phyloP scores from a whole-genome alignment of 1,284 basidiomycete genomes.

The Boletus albobrunnescens region DNA sequence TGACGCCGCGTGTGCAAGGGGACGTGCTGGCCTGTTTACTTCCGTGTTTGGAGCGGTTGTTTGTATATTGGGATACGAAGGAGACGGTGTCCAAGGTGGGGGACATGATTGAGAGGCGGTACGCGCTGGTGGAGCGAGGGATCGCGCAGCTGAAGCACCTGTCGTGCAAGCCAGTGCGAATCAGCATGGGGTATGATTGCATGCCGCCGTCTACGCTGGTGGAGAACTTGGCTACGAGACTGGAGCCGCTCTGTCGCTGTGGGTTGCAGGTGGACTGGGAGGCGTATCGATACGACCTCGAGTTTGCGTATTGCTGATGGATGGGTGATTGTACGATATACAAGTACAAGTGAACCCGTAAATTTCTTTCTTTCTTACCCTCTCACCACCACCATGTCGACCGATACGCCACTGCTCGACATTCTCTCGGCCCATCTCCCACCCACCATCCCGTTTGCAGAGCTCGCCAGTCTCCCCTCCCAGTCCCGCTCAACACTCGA shows the following conservation, averaged over 20 bases:
- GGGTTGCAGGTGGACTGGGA: constrained; percentile 27
- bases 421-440: constrained; percentile 22
- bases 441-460: constrained; percentile 1
- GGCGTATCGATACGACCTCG: constrained; percentile 21
- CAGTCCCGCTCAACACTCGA: constrained; percentile 13
- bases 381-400: constrained; percentile 14
- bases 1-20: constrained; percentile 19
- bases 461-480: constrained; percentile 5
- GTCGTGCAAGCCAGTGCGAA: constrained; percentile 22
- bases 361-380: not conserved
- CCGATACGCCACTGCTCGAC: constrained; percentile 27
- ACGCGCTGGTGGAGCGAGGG: constrained; percentile 13
- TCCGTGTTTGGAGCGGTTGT: constrained; percentile 18
- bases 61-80: constrained; percentile 25
- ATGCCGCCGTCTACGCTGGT: constrained; percentile 12
- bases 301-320: constrained; percentile 20
- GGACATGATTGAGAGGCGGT: constrained; percentile 26
- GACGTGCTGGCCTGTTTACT: constrained; percentile 19
- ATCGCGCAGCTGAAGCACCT: constrained; percentile 19
- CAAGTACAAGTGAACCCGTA: too few relatives aligned
- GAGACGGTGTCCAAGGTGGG: constrained; percentile 27
- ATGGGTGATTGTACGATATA: too few relatives aligned
- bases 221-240: constrained; percentile 19
- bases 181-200: constrained; percentile 17
- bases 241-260: constrained; percentile 20